Percentiles rank a stretch among this genome's conserved stretches.
phyloP scores from a whole-genome alignment of 2,329 filamentous ascomycete genomes.

The Verticillium tricorpus region DNA sequence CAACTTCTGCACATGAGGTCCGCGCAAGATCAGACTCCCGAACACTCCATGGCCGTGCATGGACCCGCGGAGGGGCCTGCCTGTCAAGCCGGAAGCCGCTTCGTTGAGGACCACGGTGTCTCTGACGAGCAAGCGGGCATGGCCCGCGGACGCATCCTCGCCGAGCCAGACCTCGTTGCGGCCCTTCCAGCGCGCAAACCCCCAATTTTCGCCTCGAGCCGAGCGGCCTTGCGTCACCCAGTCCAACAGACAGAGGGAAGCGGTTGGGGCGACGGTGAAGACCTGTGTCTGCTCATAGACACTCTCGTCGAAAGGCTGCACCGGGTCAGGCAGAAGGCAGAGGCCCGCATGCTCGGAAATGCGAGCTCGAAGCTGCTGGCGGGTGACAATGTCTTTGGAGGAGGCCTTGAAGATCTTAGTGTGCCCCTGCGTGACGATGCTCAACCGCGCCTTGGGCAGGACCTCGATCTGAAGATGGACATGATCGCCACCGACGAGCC shows the following conservation, averaged over 20 bases:
- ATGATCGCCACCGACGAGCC: slow-evolving; percentile 81
- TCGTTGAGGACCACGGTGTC: slow-evolving; percentile 76
- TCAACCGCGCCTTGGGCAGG: slow-evolving; percentile 60
- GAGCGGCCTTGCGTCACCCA: slow-evolving; percentile 89
- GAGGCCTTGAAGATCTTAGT: slow-evolving; percentile 93
- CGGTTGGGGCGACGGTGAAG: slow-evolving; percentile 57
- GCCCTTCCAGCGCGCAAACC: slow-evolving; percentile 71
- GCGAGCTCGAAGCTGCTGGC: slow-evolving; percentile 49
- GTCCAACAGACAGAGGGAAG: slow-evolving; percentile 76
- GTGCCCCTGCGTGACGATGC: slow-evolving; percentile 68
- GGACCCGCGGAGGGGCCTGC: slow-evolving; percentile 46
- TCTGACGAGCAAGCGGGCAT: slow-evolving; percentile 68
- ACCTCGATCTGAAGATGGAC: slow-evolving; percentile 70
- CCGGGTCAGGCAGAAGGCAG: slow-evolving; percentile 80
- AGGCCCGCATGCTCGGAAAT: slow-evolving; percentile 49
- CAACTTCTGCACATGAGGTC: slow-evolving; percentile 61
- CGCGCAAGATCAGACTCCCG: slow-evolving; percentile 80
- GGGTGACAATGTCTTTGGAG: slow-evolving; percentile 48
- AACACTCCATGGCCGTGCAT: slow-evolving; percentile 76
- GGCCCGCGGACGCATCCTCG: slow-evolving; percentile 19
- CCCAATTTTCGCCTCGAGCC: slow-evolving; percentile 87
- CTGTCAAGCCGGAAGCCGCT: slow-evolving; percentile 28
- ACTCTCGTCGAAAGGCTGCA: slow-evolving; percentile 83
- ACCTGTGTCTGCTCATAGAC: slow-evolving; percentile 80
- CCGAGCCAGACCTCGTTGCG: slow-evolving; percentile 80